Evolutionary conservation across 2,329 filamentous ascomycete species (phyloP), one percentile per base, ranked within the genome.

Genomic region (Orbilia brochopaga): DNA sequence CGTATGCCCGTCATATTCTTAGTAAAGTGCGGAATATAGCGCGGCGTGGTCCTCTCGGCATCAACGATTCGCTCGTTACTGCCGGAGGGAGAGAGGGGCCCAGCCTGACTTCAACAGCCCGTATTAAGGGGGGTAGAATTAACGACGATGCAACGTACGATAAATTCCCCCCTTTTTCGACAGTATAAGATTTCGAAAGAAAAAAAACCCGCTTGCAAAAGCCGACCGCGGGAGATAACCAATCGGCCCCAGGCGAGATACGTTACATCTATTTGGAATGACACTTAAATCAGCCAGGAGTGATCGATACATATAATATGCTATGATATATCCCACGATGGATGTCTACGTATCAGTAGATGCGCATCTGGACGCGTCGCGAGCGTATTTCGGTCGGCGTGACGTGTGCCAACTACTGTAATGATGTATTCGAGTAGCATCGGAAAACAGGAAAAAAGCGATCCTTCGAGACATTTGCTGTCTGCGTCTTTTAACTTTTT

Each of bases 351-450:
- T 15, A 15, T 7, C 35, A 44, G 13, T 17, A 13, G 11, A 23
- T 17, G 6, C 15, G 8, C 17, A 5, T n/a, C 21, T 19, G 4
- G 17, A 21, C 44, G 44, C 44, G 46, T 32, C 51, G 40, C 57
- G 62, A 56, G 53, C 53, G 50, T 52, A 44, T 51, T 64, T 50
- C 17, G 35, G 7, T 37, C 15, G 7, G 7, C 35, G 30, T 66
- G 63, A 59, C 63, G 57, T 57, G 58, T 62, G 50, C 21, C 13
- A 32, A 13, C 24, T 32, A n/a, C n/a, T n/a, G n/a, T n/a, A n/a
- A n/a, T n/a, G n/a, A n/a, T n/a, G n/a, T n/a, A n/a, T n/a, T n/a
- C n/a, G n/a, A n/a, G n/a, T n/a, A 4, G 40, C 6, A 44, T n/a
- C 10, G 13, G 13, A 24, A 50, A 23, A 40, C n/a, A 51, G 50